phyloP scores from a whole-genome alignment of 305 asterid genomes.

The Fraxinus greggii region DNA sequence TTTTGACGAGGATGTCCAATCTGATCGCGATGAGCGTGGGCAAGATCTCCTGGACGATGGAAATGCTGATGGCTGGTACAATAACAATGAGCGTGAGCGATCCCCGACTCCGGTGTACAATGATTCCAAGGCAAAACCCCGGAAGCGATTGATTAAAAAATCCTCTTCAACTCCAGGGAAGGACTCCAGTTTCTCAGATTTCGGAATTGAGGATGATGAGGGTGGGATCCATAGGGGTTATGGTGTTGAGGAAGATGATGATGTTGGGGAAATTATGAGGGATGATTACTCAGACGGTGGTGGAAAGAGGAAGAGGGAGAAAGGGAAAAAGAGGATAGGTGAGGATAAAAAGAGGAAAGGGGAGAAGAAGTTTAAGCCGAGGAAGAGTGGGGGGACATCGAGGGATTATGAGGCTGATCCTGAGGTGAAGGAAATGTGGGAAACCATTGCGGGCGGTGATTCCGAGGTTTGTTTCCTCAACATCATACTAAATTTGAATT shows the following conservation, averaged over 20 bases:
- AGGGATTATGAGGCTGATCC: slow-evolving; percentile 71
- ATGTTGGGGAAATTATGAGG: slow-evolving; percentile 36
- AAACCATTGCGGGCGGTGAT: slow-evolving; percentile 73
- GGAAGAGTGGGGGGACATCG: slow-evolving; percentile 49
- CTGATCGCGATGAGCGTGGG: slow-evolving; percentile 54
- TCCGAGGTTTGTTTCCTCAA: slow-evolving; percentile 67
- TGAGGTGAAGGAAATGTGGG: slow-evolving; percentile 94
- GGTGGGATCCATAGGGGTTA: slow-evolving; percentile 27
- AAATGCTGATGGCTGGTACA: slow-evolving; percentile 37
- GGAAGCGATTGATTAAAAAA: slow-evolving; percentile 66
- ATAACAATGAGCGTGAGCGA: slow-evolving; percentile 33
- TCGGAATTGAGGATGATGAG: slow-evolving; percentile 44
- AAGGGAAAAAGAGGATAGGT: slow-evolving; percentile 43
- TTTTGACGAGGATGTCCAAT: slow-evolving; percentile 52
- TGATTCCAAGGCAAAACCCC: slow-evolving; percentile 52
- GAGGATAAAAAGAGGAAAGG: slow-evolving; percentile 54
- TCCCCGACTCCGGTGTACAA: slow-evolving; percentile 55
- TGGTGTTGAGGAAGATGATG: slow-evolving; percentile 34
- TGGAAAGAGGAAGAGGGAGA: slow-evolving; percentile 53
- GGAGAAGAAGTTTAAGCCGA: slow-evolving; percentile 49
- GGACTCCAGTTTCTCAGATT: slow-evolving; percentile 37
- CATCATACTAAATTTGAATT: neutral
- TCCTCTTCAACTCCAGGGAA: slow-evolving; percentile 28
- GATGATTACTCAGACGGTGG: slow-evolving; percentile 50
- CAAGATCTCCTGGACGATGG: slow-evolving; percentile 40